Conservation (phyloP, 768 basidiomycete genomes). For the Daedaleopsis sinensis region DNA sequence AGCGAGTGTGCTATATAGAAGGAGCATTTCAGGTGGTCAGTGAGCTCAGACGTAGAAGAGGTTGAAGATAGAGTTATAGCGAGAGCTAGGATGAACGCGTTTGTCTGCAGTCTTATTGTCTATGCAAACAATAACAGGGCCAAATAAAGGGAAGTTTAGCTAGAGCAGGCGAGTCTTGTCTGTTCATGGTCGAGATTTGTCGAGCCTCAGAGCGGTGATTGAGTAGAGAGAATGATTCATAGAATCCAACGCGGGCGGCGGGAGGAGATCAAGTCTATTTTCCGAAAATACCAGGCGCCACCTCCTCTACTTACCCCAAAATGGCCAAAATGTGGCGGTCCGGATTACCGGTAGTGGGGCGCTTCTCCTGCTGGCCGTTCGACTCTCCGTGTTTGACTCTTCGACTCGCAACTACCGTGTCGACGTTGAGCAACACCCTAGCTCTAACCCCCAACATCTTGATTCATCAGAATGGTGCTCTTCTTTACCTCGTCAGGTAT, state of each 20-base stretch:
- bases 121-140: conserved; percentile 10
- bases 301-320: too few species aligned
- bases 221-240: too few species aligned
- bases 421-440: too few species aligned
- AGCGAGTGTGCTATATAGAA: conserved; percentile 6
- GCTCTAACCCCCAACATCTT: background rate
- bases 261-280: too few species aligned
- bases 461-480: conserved; percentile 45
- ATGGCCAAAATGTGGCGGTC: too few species aligned
- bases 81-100: background rate
- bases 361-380: too few species aligned
- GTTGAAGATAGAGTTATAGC: conserved; percentile 4
- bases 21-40: background rate
- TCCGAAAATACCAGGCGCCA: too few species aligned
- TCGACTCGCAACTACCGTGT: too few species aligned
- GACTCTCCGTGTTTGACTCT: too few species aligned
- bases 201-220: too few species aligned
- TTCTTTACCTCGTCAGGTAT: conserved; percentile 61
- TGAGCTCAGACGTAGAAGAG: background rate
- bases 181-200: background rate
- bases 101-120: conserved; percentile 10
- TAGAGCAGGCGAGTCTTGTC: background rate
- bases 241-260: too few species aligned
- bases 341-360: too few species aligned
- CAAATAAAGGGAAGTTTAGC: background rate